Base-by-base conservation (phyloP, 1,284 basidiomycete genomes). In the Leccinum pachyderme region DNA sequence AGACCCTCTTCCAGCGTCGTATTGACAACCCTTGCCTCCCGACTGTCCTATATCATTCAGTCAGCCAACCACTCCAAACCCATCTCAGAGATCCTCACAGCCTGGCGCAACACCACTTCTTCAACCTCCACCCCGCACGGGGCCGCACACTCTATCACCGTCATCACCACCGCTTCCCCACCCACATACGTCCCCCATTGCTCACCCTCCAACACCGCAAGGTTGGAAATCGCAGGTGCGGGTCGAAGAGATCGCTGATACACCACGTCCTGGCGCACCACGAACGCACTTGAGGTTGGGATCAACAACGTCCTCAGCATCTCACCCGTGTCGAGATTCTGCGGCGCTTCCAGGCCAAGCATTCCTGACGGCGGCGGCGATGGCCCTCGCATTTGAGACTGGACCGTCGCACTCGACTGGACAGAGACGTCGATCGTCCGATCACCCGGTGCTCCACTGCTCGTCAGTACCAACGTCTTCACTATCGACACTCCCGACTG, bases 361-460 rank as follows among this genome's bases (percentile, higher is more conserved):
- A 8, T 35, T n/a, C n/a, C 35, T 35, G n/a, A n/a, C 15, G 35
- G 15, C n/a, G 35, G 35, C 13, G 39, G 47, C 11, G 51, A 55
- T n/a, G 52, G n/a, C 1, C 4, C 24, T 44, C 24, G 25, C 44
- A 25, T 6, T 7, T 7, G 18, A 7, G 31, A 9, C 5, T 13
- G 39, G 13, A 35, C 37, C 5, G 35, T 43, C 43, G 75, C 64
- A 15, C 75, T 73, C 13, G 89, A 87, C 56, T 87, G 88, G 43
- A 91, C 73, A 1, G 90, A 92, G 28, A 93, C 76, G 65, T 93
- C 91, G 47, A 93, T 71, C 46, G 81, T 76, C 31, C 89, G 77
- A 49, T 87, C 82, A 4, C 88, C 89, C 1, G 78, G 72, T 1
- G 78, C 78, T 18, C 31, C 89, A 0, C 77, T 75, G 60, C 79